Evolutionary conservation across 805 yeast species (phyloP).

Genomic region (Wickerhamomyces sydowiorum): DNA sequence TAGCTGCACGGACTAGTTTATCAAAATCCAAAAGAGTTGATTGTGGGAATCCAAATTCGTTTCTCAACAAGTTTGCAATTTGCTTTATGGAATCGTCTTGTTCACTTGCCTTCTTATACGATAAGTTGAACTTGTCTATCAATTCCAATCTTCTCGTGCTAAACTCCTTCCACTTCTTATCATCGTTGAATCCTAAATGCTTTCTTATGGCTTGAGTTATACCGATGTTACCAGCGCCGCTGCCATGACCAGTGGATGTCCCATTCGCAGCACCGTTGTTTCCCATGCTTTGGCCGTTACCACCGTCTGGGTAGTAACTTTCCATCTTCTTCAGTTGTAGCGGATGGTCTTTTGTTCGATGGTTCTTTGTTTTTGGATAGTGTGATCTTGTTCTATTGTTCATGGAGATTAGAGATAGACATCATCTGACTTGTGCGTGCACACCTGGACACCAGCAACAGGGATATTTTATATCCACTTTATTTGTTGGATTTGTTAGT

Average conservation of each 20-base stretch:
- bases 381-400: no score
- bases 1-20: conserved; percentile 85
- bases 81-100: conserved; percentile 78
- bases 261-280: not conserved
- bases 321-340: no score
- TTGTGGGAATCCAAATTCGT: conserved; percentile 68
- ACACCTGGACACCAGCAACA: no score
- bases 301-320: no score
- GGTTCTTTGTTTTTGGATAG: no score
- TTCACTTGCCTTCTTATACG: conserved; percentile 79
- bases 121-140: conserved; percentile 63
- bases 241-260: no score
- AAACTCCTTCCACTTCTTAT: conserved; percentile 80
- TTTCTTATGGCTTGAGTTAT: conserved; percentile 37
- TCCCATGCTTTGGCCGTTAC: not conserved
- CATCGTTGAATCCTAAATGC: conserved; percentile 72
- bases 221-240: conserved; percentile 27
- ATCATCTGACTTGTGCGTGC: no score
- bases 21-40: conserved; percentile 70
- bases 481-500: no score
- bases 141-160: conserved; percentile 86
- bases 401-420: no score
- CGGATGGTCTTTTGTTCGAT: no score
- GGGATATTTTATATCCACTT: no score
- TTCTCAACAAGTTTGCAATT: conserved; percentile 72